Conservation (phyloP, 495 filamentous ascomycete genomes). For the Haplographium delicatum region DNA sequence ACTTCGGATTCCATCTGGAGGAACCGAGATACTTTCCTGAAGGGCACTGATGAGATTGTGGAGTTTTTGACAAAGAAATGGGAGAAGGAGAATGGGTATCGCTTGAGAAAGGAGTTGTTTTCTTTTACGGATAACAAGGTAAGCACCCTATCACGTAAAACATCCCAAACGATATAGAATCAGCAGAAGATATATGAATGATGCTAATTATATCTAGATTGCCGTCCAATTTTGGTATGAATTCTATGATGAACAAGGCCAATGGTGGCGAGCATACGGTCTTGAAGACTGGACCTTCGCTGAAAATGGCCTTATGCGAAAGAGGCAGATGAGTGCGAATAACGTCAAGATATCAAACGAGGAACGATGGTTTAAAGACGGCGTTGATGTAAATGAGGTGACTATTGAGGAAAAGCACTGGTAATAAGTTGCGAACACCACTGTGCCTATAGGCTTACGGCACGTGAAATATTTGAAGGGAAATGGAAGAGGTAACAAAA, state of each 20-base stretch:
- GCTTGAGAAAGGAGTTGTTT: conserved; percentile 84
- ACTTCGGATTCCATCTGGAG: conserved; percentile 78
- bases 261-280: conserved; percentile 89
- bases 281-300: conserved; percentile 92
- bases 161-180: no score
- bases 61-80: conserved; percentile 74
- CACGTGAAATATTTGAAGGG: no score
- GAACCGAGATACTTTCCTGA: conserved; percentile 67
- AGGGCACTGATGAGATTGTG: conserved; percentile 63
- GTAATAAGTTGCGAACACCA: no score
- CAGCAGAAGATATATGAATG: neutral
- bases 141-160: no score
- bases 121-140: conserved; percentile 60
- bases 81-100: conserved; percentile 66
- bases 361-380: conserved; percentile 64
- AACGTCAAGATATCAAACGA: conserved; percentile 63
- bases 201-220: conserved; percentile 41
- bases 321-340: conserved; percentile 90
- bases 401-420: conserved; percentile 71
- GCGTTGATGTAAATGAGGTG: conserved; percentile 69
- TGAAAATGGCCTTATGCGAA: conserved; percentile 72
- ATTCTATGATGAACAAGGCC: conserved; percentile 64
- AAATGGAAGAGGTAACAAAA: no score
- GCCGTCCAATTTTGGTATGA: conserved; percentile 95
- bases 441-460: no score